Base-by-base conservation (phyloP, 129 eudicot genomes). In the Tagetes erecta region DNA sequence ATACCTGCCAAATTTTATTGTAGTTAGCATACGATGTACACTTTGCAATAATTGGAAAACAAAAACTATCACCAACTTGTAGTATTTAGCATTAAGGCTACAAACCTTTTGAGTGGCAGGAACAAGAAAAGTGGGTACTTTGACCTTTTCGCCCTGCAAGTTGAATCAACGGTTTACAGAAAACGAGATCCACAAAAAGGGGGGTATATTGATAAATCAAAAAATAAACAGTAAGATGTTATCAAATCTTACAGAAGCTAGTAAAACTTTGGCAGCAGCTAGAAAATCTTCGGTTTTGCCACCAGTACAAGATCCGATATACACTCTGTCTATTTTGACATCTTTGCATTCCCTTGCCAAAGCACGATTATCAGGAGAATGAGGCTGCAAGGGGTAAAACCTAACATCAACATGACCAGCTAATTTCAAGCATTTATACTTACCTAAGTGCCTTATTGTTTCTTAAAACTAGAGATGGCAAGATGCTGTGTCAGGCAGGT, bases 101-200 rank as follows among this genome's bases (percentile, higher is more conserved):
- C 83, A 76, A 47, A 94, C 99, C 99, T 94, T 94, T 74, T 90
- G 97, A 76, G 99, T 94, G 67, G 99, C 99, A 37, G 99, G 99
- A 64, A 94, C 99, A 74, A 94, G 89, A 80, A 90, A 94, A 3
- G 99, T 94, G 50, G 99, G 99, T 42, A 94, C 99, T 82, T 91
- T 88, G 76, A 94, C 99, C 83, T 91, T 94, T 64, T 86, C 76
- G 0, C 96, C 99, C 99, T 94, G 89, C 76, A 86, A 40, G 37
- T 59, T 44, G 51, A 50, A 57, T 68, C 8, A 72, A 62, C 35
- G 3, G 69, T 34, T 67, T 36, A 50, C 39, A 33, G 3, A 64
- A 58, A 33, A 44, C 36, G 45, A 64, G 41, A 72, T 30, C 12
- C 49, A 60, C 27, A 20, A 42, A 58, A 33, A 74, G 8, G 46